These are phyloP conservation scores for Lepidopterella palustris DNA, from an alignment of 495 filamentous ascomycete genomes.

Conservation along the genomic window DNA sequence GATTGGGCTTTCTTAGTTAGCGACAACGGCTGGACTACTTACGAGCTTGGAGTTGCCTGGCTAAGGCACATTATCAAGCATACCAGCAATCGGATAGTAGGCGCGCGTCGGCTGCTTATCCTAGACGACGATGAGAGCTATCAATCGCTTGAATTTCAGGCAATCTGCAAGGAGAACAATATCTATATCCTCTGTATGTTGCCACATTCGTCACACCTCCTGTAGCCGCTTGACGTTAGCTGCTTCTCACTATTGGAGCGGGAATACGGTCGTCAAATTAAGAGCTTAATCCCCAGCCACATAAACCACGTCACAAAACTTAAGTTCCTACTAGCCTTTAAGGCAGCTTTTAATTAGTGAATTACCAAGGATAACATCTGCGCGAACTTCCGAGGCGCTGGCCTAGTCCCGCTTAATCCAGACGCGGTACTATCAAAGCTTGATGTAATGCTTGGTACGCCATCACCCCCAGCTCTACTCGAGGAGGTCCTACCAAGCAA, in stretches of 20 bases:
- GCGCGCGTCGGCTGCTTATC: slow-evolving; percentile 8
- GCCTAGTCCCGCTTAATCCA: slow-evolving; percentile 7
- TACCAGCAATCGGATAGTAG: neutral
- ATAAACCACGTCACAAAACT: slow-evolving; percentile 15
- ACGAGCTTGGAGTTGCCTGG: slow-evolving; percentile 8
- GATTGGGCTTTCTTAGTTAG: slow-evolving; percentile 4
- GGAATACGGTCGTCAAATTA: slow-evolving; percentile 9
- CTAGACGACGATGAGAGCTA: slow-evolving; percentile 19
- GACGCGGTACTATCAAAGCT: slow-evolving; percentile 4
- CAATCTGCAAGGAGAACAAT: neutral
- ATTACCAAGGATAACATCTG: slow-evolving; percentile 18
- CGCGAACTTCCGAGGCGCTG: slow-evolving; percentile 11
- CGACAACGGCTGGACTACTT: slow-evolving; percentile 9
- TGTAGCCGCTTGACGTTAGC: slow-evolving; percentile 21
- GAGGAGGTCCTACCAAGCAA: neutral
- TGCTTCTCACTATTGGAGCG: slow-evolving; percentile 13
- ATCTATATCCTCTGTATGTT: slow-evolving; percentile 20
- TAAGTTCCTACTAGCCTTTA: slow-evolving; percentile 9
- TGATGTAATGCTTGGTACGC: slow-evolving; percentile 1
- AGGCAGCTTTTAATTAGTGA: neutral
- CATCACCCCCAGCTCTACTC: neutral
- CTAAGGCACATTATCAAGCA: slow-evolving; percentile 8
- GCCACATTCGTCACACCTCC: slow-evolving; percentile 20
- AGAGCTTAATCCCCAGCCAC: neutral
- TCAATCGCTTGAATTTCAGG: slow-evolving; percentile 10